Percentiles rank a stretch among this genome's conserved stretches.
phyloP scores from a whole-genome alignment of 257 asterid species.

The Agastache rugosa region DNA sequence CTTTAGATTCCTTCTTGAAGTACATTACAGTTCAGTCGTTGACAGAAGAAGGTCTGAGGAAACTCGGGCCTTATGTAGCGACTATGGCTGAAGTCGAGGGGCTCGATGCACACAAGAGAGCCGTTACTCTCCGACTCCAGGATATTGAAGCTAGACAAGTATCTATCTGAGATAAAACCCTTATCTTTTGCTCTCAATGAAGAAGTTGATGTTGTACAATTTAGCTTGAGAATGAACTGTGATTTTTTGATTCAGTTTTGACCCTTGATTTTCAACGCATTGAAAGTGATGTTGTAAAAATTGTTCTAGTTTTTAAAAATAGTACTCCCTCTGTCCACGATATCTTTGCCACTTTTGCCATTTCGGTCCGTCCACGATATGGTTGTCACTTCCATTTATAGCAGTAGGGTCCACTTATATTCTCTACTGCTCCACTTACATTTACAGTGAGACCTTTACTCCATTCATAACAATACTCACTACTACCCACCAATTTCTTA shows the following conservation, averaged over 20 bases:
- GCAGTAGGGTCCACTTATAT: too few species aligned
- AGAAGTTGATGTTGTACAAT: neutral
- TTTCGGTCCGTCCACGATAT: too few species aligned
- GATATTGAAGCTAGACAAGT: conserved; percentile 70
- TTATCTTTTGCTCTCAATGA: neutral
- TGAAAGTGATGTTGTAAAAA: too few species aligned
- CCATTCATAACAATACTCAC: too few species aligned
- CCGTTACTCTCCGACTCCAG: conserved; percentile 86
- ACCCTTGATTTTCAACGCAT: neutral
- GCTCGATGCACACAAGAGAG: conserved; percentile 95
- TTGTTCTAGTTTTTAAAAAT: too few species aligned
- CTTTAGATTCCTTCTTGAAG: conserved; percentile 88
- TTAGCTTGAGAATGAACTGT: neutral
- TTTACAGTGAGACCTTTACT: too few species aligned
- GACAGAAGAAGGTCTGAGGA: conserved; percentile 86
- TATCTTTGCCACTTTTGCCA: too few species aligned
- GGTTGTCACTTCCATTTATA: too few species aligned
- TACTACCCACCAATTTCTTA: too few species aligned
- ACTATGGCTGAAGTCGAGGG: conserved; percentile 96
- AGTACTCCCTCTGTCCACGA: too few species aligned
- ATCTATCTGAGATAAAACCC: conserved; percentile 36
- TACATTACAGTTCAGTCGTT: conserved; percentile 87
- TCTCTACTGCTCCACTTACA: too few species aligned
- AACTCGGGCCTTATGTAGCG: conserved; percentile 91
- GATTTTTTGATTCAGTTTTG: neutral